Evolutionary conservation across 352 stramenopile species (phyloP).

Genomic region (Globisporangium canariense): DNA sequence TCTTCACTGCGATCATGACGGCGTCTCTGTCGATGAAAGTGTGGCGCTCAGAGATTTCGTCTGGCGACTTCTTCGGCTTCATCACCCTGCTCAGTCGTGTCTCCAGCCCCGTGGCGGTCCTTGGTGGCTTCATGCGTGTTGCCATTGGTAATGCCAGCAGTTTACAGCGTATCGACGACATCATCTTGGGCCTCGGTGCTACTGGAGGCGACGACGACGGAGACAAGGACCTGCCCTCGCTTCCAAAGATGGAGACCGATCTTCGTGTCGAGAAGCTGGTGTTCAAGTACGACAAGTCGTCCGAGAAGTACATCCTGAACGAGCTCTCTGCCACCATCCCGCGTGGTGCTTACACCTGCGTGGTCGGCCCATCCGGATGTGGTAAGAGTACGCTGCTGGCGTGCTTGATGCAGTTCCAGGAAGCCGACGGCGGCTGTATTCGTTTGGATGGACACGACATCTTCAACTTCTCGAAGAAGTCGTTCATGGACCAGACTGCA

Average conservation of each 20-base stretch:
- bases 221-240: slow-evolving; percentile 63
- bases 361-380: slow-evolving; percentile 81
- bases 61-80: slow-evolving; percentile 83
- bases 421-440: slow-evolving; percentile 77
- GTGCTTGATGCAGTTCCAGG: slow-evolving; percentile 88
- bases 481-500: slow-evolving; percentile 84
- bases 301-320: slow-evolving; percentile 80
- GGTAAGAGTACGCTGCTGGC: slow-evolving; percentile 86
- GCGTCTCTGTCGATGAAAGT: slow-evolving; percentile 84
- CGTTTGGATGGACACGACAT: slow-evolving; percentile 79
- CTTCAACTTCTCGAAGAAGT: slow-evolving; percentile 85
- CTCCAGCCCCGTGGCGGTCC: slow-evolving; percentile 75
- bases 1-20: slow-evolving; percentile 87
- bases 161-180: slow-evolving; percentile 84
- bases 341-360: slow-evolving; percentile 80
- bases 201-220: slow-evolving; percentile 32
- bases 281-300: slow-evolving; percentile 87
- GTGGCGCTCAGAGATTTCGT: slow-evolving; percentile 61
- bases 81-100: slow-evolving; percentile 77
- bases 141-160: slow-evolving; percentile 85
- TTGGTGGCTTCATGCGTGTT: slow-evolving; percentile 88
- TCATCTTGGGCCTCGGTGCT: slow-evolving; percentile 62
- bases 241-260: slow-evolving; percentile 83
- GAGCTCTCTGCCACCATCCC: slow-evolving; percentile 67
- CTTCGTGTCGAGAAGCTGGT: slow-evolving; percentile 78